phyloP scores from a whole-genome alignment of 75 land plant species.

The Picea sitchensis region DNA sequence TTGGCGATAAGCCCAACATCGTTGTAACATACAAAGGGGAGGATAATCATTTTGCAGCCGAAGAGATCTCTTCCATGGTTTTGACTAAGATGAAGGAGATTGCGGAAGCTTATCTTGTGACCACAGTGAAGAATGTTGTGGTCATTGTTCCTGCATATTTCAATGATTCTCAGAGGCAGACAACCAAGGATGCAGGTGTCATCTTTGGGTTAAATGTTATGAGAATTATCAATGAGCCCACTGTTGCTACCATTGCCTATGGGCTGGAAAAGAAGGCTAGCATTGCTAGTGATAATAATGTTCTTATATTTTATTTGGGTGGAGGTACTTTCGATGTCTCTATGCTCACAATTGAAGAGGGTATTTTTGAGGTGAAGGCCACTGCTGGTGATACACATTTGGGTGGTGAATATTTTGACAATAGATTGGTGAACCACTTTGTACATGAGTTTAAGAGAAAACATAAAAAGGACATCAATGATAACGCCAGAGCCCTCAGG shows the following conservation, averaged over 20 bases:
- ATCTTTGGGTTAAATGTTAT: slow-evolving; percentile 27
- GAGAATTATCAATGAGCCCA: slow-evolving; percentile 38
- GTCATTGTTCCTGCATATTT: background rate
- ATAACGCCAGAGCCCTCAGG: slow-evolving; percentile 58
- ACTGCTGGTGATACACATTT: slow-evolving; percentile 81
- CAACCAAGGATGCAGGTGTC: slow-evolving; percentile 17
- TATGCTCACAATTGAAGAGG: slow-evolving; percentile 22
- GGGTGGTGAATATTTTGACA: slow-evolving; percentile 79
- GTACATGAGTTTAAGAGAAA: slow-evolving; percentile 82
- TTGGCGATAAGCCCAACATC: slow-evolving; percentile 16
- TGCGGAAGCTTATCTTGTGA: background rate
- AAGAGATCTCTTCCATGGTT: slow-evolving; percentile 7
- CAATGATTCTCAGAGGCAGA: slow-evolving; percentile 1
- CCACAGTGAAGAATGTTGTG: too few relatives aligned
- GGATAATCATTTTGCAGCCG: slow-evolving; percentile 16
- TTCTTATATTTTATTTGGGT: slow-evolving; percentile 21
- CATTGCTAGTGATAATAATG: slow-evolving; percentile 25
- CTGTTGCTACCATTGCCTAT: slow-evolving; percentile 33
- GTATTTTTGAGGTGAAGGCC: slow-evolving; percentile 44
- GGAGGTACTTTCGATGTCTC: slow-evolving; percentile 32
- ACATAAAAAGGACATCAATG: slow-evolving; percentile 72
- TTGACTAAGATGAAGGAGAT: too few relatives aligned
- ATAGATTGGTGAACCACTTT: slow-evolving; percentile 75
- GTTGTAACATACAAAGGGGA: slow-evolving; percentile 19
- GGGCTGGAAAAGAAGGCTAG: slow-evolving; percentile 24